phyloP scores from a whole-genome alignment of 106 monocot genomes.

The Acorus gramineus region DNA sequence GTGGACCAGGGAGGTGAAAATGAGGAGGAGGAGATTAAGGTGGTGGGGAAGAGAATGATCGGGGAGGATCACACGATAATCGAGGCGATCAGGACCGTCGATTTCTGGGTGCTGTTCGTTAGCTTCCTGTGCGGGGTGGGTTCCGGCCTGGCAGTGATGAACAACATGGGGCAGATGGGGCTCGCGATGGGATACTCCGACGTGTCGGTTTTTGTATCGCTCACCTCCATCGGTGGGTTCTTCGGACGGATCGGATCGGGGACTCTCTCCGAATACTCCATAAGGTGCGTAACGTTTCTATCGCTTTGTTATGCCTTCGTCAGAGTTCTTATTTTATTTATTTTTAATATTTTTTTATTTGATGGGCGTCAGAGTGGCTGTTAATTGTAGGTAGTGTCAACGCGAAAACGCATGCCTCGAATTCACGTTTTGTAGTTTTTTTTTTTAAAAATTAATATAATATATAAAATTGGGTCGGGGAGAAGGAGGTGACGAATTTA shows the following conservation, averaged over 20 bases:
- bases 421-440: too few species aligned
- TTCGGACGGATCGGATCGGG: constrained; percentile 69
- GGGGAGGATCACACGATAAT: constrained; percentile 79
- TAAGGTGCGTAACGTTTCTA: constrained; percentile 30
- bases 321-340: neutral
- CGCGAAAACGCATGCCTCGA: too few species aligned
- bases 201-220: constrained; percentile 61
- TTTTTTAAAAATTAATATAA: too few species aligned
- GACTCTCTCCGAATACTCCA: constrained; percentile 56
- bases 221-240: constrained; percentile 64
- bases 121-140: constrained; percentile 88
- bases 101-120: constrained; percentile 86
- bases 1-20: neutral
- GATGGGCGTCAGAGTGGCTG: too few species aligned
- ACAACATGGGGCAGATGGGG: constrained; percentile 81
- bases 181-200: constrained; percentile 55
- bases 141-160: constrained; percentile 91
- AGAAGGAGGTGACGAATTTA: too few species aligned
- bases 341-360: too few species aligned
- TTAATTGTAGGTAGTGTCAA: too few species aligned
- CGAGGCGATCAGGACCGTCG: constrained; percentile 41
- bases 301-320: neutral
- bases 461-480: too few species aligned
- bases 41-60: constrained; percentile 9
- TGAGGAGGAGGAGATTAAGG: neutral